Evolutionary conservation across 2,329 filamentous ascomycete species (phyloP), one percentile per base, ranked within the genome.

Genomic region (Hypoxylon sp.): DNA sequence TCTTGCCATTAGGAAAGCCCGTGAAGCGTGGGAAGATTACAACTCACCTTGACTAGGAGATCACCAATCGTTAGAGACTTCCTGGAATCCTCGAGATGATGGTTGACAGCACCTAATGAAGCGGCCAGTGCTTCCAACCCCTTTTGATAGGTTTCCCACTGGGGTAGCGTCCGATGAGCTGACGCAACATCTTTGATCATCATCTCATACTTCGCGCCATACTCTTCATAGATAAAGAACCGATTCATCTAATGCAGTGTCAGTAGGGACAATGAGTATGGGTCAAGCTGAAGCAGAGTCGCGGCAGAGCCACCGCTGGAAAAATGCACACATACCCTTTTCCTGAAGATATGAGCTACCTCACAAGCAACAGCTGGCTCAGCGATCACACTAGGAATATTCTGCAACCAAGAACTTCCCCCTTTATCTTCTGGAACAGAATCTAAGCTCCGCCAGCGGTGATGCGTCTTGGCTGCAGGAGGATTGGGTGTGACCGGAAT

Each of bases 171-270:
- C 65, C 89, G 87, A 68, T 92, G 89, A 14, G 91, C 85, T 25
- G 90, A 85, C 34, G 90, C 88, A 36, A 97, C 82, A 69, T 97
- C 93, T 70, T 91, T 89, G 50, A 91, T 89, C 84, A 98, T 92
- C 71, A 93, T 85, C 72, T 97, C 93, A 79, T 96, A 97, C 76
- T 95, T 95, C 56, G 92, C 91, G 36, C 93, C 92, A 77, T 97
- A 99, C 73, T 97, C 93, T 80, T 97, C 92, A 77, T 99, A 99
- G 53, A 91, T 85, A 76, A 92, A 91, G 80, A 98, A 96, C 0
- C 90, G 89, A 65, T 88, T 87, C 81, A 97, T 90, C 93, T 97
- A 69, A 13, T 57, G 19, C 13, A 43, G 23, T 57, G 51, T 71
- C 28, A 62, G 61, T 53, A 7, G 25, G 30, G 6, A n/a, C 6